Evolutionary conservation across 2,329 filamentous ascomycete species (phyloP).

Genomic region (Leptographium radiaticola): DNA sequence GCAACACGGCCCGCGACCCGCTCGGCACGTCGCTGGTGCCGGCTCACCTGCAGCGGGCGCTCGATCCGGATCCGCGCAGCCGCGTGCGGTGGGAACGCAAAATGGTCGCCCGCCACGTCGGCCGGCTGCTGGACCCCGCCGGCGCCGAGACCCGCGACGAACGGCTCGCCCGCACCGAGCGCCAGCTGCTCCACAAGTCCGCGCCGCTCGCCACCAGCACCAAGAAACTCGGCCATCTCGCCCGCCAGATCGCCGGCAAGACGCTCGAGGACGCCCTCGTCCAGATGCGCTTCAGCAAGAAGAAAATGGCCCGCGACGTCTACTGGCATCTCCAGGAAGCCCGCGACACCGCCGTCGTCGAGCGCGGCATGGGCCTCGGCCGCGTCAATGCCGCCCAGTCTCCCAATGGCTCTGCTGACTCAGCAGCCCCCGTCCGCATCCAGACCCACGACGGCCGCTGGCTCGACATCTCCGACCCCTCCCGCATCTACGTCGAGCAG

Average conservation of each 20-base stretch:
- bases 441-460: conserved; percentile 63
- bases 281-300: conserved; percentile 93
- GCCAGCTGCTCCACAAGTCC: conserved; percentile 44
- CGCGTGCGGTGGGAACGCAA: conserved; percentile 69
- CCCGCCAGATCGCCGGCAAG: conserved; percentile 85
- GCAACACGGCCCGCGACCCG: conserved; percentile 3
- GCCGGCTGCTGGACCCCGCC: conserved; percentile 49
- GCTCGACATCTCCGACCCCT: conserved; percentile 57
- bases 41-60: conserved; percentile 44
- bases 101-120: conserved; percentile 67
- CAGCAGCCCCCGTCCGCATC: conserved; percentile 35
- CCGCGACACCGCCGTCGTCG: conserved; percentile 65
- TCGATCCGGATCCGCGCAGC: conserved; percentile 63
- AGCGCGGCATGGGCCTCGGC: conserved; percentile 72
- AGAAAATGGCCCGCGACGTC: conserved; percentile 77
- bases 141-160: conserved; percentile 42
- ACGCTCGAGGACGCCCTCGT: conserved; percentile 84
- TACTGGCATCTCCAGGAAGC: conserved; percentile 68
- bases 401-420: not conserved
- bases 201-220: conserved; percentile 68
- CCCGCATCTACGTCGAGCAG: conserved; percentile 80
- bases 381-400: conserved; percentile 14
- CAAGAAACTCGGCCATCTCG: conserved; percentile 82
- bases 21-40: conserved; percentile 24
- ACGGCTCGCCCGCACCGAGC: conserved; percentile 52